Percentiles rank a stretch among this genome's conserved stretches.
Evolutionary conservation across 208 protist genomes (phyloP).

Genomic region (Trypanosoma theileri): DNA sequence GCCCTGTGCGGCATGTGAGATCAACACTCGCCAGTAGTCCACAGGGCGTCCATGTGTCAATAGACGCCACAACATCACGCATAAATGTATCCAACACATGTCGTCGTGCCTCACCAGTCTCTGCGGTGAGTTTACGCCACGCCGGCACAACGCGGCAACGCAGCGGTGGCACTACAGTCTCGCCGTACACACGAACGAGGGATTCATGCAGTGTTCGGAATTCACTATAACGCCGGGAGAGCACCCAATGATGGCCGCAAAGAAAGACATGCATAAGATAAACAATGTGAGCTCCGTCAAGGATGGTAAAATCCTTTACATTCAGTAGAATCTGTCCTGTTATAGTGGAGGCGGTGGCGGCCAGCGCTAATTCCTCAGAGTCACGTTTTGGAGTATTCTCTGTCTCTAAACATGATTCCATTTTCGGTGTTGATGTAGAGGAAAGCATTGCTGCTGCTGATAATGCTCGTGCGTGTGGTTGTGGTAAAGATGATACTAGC

Average conservation of each 20-base stretch:
- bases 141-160: conserved; percentile 2
- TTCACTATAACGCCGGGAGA: conserved; percentile 18
- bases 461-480: not conserved
- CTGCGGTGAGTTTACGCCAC: conserved; percentile 22
- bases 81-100: conserved; percentile 15
- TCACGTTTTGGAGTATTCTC: not conserved
- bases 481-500: not conserved
- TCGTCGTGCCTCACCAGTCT: conserved; percentile 18
- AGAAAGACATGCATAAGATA: conserved; percentile 26
- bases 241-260: conserved; percentile 28
- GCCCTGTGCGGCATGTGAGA: not conserved
- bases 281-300: conserved; percentile 23
- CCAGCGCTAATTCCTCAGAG: conserved; percentile 20
- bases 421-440: not conserved
- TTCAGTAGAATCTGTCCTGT: conserved; percentile 18
- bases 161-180: conserved; percentile 3
- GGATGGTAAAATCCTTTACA: conserved; percentile 29
- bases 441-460: not conserved
- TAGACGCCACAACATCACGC: conserved; percentile 8
- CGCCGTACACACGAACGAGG: conserved; percentile 19
- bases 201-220: conserved; percentile 12
- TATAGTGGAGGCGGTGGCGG: conserved; percentile 22
- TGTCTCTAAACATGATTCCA: not conserved
- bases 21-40: conserved; percentile 24
- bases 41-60: conserved; percentile 20